phyloP scores from a whole-genome alignment of 2,329 filamentous ascomycete species.

The Helicocarpus griseus region DNA sequence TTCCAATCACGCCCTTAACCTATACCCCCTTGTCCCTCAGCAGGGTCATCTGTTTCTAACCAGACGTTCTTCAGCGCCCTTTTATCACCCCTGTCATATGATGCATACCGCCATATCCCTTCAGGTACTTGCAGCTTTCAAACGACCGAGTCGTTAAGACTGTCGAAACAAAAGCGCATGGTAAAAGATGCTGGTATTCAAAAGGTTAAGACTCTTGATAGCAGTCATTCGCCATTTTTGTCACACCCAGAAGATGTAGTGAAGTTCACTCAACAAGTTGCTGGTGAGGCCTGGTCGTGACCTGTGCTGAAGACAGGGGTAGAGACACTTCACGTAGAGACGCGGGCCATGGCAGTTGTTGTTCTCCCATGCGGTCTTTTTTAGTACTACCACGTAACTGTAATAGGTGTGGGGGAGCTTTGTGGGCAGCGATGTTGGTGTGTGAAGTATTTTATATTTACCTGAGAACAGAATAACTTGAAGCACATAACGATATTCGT shows the following conservation, averaged over 20 bases:
- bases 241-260: constrained; percentile 5
- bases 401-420: no score
- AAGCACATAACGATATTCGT: no score
- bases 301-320: background rate
- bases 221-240: constrained; percentile 8
- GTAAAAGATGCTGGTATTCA: constrained; percentile 3
- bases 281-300: background rate
- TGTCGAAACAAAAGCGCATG: constrained; percentile 4
- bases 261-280: constrained; percentile 1
- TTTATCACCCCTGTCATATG: background rate
- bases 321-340: no score
- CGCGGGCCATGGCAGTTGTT: no score
- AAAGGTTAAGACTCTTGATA: background rate
- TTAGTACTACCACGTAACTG: no score
- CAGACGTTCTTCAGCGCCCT: background rate
- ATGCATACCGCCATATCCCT: constrained; percentile 7
- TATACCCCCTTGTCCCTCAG: background rate
- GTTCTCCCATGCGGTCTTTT: no score
- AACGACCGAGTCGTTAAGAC: constrained; percentile 3
- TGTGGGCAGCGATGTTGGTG: no score
- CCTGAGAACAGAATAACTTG: no score
- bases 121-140: constrained; percentile 4
- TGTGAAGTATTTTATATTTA: no score
- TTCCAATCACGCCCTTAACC: background rate
- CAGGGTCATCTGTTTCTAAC: background rate